Base-by-base conservation (phyloP, 2,329 filamentous ascomycete species). In the Endothia cerciana region DNA sequence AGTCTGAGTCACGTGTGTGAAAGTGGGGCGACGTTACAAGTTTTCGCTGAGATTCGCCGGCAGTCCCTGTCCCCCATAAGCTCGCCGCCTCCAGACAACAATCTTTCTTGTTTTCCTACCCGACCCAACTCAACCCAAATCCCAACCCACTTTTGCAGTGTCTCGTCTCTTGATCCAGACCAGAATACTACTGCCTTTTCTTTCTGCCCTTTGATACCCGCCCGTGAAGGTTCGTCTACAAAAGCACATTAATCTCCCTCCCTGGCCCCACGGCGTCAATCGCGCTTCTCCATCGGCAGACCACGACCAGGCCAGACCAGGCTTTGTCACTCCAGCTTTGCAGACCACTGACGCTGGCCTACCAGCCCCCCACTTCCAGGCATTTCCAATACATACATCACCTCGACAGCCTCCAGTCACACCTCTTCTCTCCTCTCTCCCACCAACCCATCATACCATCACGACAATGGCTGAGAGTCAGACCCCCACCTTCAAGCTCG, bases 401-500 rank as follows among this genome's bases (percentile, higher is more conserved):
- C 66, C 61, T 43, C 57, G 30, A 64, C 61, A 41, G 58, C 60
- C 56, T 65, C 43, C 64, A 62, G 56, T 65, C 66, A 66, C 60
- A 55, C 45, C 51, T 64, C 30, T 63, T 60, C 51, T 41, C 66
- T 49, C 25, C 57, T 59, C 59, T 43, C 61, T 64, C 40, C 60
- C 57, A 59, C 40, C 60, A 63, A 60, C 49, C 36, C 60, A 61
- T 62, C 67, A 74, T 73, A 72, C 70, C 71, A 74, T 73, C 73
- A 71, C 76, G 74, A 80, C 75, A 76, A 96, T 95, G 92, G 87
- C 91, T 82, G 75, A 79, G 71, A 72, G 72, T 70, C 55, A 58
- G 55, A 76, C 84, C 73, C 93, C 94, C 73, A 97, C 93, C 81
- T 99, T 99, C 91, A 99, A 99, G 92, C 92, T 99, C 77, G 95